phyloP scores from a whole-genome alignment of 805 yeast genomes.

The Ogataea pini region DNA sequence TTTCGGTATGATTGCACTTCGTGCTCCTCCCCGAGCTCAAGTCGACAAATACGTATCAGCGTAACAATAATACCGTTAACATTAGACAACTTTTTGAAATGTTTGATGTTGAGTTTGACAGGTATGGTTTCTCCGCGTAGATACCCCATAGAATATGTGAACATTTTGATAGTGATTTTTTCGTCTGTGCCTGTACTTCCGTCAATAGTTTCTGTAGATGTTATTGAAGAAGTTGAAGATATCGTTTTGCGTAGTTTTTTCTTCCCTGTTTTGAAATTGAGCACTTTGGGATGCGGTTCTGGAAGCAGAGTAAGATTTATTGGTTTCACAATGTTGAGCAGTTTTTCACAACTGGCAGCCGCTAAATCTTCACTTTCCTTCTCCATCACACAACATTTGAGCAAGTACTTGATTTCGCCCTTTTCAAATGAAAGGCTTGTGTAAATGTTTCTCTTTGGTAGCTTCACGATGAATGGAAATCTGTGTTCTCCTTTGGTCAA shows the following conservation, averaged over 20 bases:
- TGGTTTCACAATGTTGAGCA: slow-evolving; percentile 66
- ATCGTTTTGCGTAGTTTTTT: slow-evolving; percentile 37
- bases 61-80: slow-evolving; percentile 77
- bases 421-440: slow-evolving; percentile 81
- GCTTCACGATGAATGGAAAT: slow-evolving; percentile 79
- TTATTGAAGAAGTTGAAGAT: slow-evolving; percentile 44
- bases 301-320: slow-evolving; percentile 70
- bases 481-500: slow-evolving; percentile 82
- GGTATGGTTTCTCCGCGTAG: slow-evolving; percentile 80
- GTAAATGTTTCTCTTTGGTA: slow-evolving; percentile 72
- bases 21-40: slow-evolving; percentile 58
- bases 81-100: slow-evolving; percentile 68
- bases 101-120: slow-evolving; percentile 63
- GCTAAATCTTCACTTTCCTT: slow-evolving; percentile 28
- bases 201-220: slow-evolving; percentile 28
- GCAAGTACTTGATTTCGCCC: slow-evolving; percentile 72
- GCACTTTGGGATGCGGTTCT: slow-evolving; percentile 63
- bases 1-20: slow-evolving; percentile 75
- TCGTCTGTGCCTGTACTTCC: slow-evolving; percentile 16
- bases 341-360: slow-evolving; percentile 52
- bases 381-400: slow-evolving; percentile 39
- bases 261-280: slow-evolving; percentile 56
- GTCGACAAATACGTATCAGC: slow-evolving; percentile 74
- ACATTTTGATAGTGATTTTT: slow-evolving; percentile 36
- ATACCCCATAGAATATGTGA: slow-evolving; percentile 66